These are phyloP conservation scores for Phytophthora citrophthora DNA, from an alignment of 352 stramenopile genomes.

Conservation along the genomic window DNA sequence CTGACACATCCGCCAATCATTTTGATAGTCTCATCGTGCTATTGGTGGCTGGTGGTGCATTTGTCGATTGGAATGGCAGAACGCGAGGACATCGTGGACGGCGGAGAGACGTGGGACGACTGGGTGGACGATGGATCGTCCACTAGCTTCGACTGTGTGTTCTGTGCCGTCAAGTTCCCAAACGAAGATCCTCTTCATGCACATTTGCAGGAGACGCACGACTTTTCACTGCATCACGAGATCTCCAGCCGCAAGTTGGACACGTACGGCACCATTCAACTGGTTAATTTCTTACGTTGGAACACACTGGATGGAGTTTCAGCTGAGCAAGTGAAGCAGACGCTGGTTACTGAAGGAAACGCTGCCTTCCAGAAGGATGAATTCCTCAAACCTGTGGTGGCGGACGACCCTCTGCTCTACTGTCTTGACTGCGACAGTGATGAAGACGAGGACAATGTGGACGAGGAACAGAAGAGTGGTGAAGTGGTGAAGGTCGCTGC, in stretches of 20 bases:
- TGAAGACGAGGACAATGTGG: slow-evolving; percentile 47
- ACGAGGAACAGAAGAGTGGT: slow-evolving; percentile 48
- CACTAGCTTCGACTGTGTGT: slow-evolving; percentile 67
- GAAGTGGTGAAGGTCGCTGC: not conserved
- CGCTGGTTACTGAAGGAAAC: slow-evolving; percentile 49
- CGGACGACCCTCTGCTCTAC: slow-evolving; percentile 85
- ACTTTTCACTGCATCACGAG: slow-evolving; percentile 67
- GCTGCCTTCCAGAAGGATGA: slow-evolving; percentile 67
- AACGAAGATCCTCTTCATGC: slow-evolving; percentile 60
- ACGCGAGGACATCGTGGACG: slow-evolving; percentile 30
- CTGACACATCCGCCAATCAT: slow-evolving; percentile 17
- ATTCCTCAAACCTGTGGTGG: slow-evolving; percentile 79
- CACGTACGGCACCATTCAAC: slow-evolving; percentile 81
- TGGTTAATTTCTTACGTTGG: slow-evolving; percentile 79
- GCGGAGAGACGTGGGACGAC: slow-evolving; percentile 82
- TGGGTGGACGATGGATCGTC: slow-evolving; percentile 78
- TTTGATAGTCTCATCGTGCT: slow-evolving; percentile 6
- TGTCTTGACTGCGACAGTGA: slow-evolving; percentile 70
- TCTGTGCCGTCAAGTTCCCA: slow-evolving; percentile 61
- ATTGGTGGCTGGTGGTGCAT: slow-evolving; percentile 11
- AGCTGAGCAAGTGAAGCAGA: slow-evolving; percentile 50
- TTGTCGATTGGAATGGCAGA: slow-evolving; percentile 21
- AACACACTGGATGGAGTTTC: slow-evolving; percentile 47
- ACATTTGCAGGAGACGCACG: slow-evolving; percentile 59
- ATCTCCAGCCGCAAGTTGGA: slow-evolving; percentile 64